A percentile compares a stretch with the other conserved stretches of the same genome.
These are phyloP conservation scores for Coccomyxa sp. DNA, from an alignment of 139 green algal genomes.

Conservation along the genomic window DNA sequence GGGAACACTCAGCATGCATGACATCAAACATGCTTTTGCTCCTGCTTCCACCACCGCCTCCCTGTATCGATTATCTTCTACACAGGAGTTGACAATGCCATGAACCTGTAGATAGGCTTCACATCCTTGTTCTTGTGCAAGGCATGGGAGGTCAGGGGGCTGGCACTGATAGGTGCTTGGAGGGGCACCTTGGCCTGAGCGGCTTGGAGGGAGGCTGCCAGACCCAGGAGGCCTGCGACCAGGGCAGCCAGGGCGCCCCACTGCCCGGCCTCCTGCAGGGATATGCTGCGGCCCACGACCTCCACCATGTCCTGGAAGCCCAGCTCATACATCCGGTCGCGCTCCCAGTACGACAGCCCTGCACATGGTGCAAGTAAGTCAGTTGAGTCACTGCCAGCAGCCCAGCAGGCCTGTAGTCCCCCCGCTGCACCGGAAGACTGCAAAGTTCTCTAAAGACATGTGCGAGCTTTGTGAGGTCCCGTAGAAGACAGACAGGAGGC, in stretches of 20 bases:
- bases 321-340: conserved; percentile 13
- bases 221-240: background rate
- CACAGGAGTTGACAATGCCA: no score
- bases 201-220: background rate
- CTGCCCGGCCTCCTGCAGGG: background rate
- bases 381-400: no score
- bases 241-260: conserved; percentile 5
- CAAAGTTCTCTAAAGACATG: no score
- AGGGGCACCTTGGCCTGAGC: background rate
- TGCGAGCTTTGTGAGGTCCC: no score
- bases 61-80: no score
- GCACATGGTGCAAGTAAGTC: no score
- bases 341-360: conserved; percentile 8
- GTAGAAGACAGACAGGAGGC: no score
- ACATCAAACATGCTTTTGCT: no score
- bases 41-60: no score
- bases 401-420: no score
- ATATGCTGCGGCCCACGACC: background rate
- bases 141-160: background rate
- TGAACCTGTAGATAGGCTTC: background rate
- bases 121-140: background rate
- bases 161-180: background rate
- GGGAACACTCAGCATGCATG: no score
- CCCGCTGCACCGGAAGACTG: no score
- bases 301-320: conserved; percentile 2